Base-by-base conservation (phyloP, 2,329 filamentous ascomycete species). In the Byssothecium circinans region DNA sequence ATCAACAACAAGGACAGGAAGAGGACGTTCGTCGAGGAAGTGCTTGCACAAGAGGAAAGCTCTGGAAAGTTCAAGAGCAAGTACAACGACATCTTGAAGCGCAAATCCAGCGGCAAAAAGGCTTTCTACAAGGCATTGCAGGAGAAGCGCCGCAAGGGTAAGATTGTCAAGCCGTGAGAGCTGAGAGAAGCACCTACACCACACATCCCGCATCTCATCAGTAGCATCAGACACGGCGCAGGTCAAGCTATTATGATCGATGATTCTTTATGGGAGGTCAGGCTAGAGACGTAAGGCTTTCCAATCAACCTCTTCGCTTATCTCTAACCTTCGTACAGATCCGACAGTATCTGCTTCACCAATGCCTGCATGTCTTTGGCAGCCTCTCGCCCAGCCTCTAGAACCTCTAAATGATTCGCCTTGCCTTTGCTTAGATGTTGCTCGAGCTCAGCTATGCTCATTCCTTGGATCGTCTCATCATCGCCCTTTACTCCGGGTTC, bases 1-100 rank as follows among this genome's bases (percentile, higher is more conserved):
- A 79, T 97, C 52, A 84, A 86, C 47, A 92, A 91, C 70, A 95
- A 89, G 73, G 89, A 97, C 60, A 83, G 89, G 58, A 95, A 95
- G 76, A 82, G 81, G 61, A 96, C 88, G 0, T 84, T 99, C 47
- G 83, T 94, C 1, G 89, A 95, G 54, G 91, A 96, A 67, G 82
- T 94, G 3, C 76, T 96, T 59, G 82, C 84, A 19, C 75, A 80
- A 35, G 86, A 90, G 69, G 76, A 81, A 42, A 71, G 81, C 50
- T 85, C 77, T 36, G 79, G 80, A 50, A 87, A 88, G 60, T 94
- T 96, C 76, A 90, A 88, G 78, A 81, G 79, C 64, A 96, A 95
- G 73, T 97, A 96, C 72, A 80, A 82, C 47, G 86, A 92, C 48
- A 89, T 97, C 41, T 91, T 96, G 68, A 79, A 79, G 41, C 80